Evolutionary conservation across 371 early-diverging fungal species (phyloP).

Genomic region (Blakeslea trispora): DNA sequence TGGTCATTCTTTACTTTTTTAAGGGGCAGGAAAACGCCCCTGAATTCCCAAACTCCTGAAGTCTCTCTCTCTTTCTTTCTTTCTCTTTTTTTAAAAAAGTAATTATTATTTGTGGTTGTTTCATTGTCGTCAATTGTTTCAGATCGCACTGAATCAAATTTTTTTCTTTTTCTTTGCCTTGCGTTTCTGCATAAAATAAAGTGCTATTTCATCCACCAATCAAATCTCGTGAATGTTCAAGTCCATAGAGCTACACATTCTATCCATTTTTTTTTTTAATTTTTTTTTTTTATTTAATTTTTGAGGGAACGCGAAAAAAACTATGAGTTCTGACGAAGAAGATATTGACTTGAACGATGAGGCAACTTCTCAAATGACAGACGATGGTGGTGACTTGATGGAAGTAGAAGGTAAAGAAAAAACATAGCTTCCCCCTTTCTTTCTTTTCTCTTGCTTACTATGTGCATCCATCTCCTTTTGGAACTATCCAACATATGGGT

Average conservation of each 20-base stretch:
- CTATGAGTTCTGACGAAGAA: constrained; percentile 55
- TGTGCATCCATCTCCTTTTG: not conserved
- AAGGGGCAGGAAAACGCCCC: constrained; percentile 17
- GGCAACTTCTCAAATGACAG: constrained; percentile 35
- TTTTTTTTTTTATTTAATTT: not conserved
- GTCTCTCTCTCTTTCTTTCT: constrained; percentile 1
- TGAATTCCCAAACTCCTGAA: constrained; percentile 1
- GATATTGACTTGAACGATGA: constrained; percentile 46
- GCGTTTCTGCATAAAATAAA: not conserved
- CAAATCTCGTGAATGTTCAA: no score
- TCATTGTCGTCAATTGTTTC: constrained; percentile 1
- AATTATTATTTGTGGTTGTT: not conserved
- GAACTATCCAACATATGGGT: not conserved
- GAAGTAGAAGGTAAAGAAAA: constrained; percentile 44
- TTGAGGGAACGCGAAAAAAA: not conserved
- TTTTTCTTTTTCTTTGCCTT: not conserved
- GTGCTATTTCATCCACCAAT: no score
- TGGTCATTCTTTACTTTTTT: constrained; percentile 21
- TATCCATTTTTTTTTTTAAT: not conserved
- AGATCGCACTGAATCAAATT: not conserved
- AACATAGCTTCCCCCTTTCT: not conserved
- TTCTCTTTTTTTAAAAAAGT: not conserved
- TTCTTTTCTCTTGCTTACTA: not conserved
- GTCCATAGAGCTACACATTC: no score
- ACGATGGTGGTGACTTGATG: constrained; percentile 36